Conservation (phyloP, 352 stramenopile genomes). For the Plasmopara viticola region DNA sequence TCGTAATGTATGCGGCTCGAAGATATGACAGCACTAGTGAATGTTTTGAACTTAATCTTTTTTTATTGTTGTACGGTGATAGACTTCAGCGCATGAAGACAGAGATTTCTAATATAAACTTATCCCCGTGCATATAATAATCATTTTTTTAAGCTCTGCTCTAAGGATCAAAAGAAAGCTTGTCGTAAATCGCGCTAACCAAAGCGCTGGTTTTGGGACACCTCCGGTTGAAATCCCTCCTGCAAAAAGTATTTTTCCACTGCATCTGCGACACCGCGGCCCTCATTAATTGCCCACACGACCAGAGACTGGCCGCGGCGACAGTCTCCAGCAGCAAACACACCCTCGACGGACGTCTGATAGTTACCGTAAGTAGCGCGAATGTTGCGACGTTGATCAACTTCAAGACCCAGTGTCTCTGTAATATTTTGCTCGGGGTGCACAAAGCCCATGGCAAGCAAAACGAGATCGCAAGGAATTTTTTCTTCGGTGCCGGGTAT, state of each 20-base stretch:
- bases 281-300: slow-evolving; percentile 98
- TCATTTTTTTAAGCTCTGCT: no score
- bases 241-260: slow-evolving; percentile 82
- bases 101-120: no score
- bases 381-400: slow-evolving; percentile 94
- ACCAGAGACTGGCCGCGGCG: slow-evolving; percentile 95
- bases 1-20: no score
- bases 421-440: slow-evolving; percentile 90
- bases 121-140: no score
- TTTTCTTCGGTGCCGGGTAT: slow-evolving; percentile 88
- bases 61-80: no score
- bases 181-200: slow-evolving; percentile 20
- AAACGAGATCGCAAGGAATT: slow-evolving; percentile 91
- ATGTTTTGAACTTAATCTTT: no score
- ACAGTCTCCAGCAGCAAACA: slow-evolving; percentile 97
- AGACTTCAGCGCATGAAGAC: no score
- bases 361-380: slow-evolving; percentile 91
- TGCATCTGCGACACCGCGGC: slow-evolving; percentile 87
- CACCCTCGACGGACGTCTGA: slow-evolving; percentile 90
- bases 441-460: slow-evolving; percentile 97
- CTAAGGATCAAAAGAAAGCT: no score
- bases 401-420: slow-evolving; percentile 84
- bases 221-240: slow-evolving; percentile 70
- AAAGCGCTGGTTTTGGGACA: slow-evolving; percentile 76
- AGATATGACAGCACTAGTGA: no score